Base-by-base conservation (phyloP, 2,329 filamentous ascomycete species). In the Mycosphaerella arachidis region DNA sequence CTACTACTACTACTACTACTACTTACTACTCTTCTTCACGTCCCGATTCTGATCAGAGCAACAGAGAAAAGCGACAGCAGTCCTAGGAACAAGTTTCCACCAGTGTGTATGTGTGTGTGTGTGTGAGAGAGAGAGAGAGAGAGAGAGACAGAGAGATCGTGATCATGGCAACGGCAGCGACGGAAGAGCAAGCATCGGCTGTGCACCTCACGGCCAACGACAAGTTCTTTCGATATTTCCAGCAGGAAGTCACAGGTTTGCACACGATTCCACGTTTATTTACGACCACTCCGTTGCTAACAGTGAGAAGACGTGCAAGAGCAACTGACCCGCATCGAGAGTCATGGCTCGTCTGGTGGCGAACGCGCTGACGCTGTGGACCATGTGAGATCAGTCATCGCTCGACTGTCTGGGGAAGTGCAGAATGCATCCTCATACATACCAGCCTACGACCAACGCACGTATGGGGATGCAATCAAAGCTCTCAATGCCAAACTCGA, bases 391-490 rank as follows among this genome's bases (percentile, higher is more conserved):
- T 86, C 89, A 16, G 85, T 86, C 63, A 94, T 97, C 68, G 87
- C 90, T 31, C 84, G 86, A 59, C 82, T 97, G 16, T 92, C 91
- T 1, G 89, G 88, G 64, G 88, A 94, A 68, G 90, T 97, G 43
- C 88, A 90, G 66, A 92, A 97, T 75, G 89, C 90, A 0, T 85
- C 89, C 1, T 86, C 87, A 58, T 91, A 88, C 66, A 85, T 96
- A 16, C 92, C 94, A 2, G 86, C 91, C 7, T 95, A 97, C 72
- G 94, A 97, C 70, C 91, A 94, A 73, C 86, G 90, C 67, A 88
- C 89, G 27, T 97, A 96, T 71, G 84, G 87, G 48, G 86, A 92
- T 85, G 84, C 89, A 24, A 86, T 97, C 75, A 96, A 94, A 79
- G 82, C 83, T 16, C 79, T 97, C 13, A 87, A 88, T 18, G 90